Conservation (phyloP, 371 early-diverging fungal species). For the Catenaria anguillulae region DNA sequence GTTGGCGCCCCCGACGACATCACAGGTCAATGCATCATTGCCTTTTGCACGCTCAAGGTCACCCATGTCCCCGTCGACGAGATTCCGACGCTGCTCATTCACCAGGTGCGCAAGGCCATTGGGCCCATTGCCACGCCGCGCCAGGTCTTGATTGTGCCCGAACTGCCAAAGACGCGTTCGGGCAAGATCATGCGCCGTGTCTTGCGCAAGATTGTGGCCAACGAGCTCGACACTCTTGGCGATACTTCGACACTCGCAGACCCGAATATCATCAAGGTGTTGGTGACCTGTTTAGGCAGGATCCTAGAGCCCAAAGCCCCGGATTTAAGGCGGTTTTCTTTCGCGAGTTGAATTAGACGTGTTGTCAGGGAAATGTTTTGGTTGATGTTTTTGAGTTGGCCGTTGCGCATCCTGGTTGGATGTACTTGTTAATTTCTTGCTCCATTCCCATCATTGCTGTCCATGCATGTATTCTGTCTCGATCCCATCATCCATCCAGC, state of each 20-base stretch:
- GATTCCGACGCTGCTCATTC: constrained; percentile 44
- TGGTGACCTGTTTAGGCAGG: constrained; percentile 32
- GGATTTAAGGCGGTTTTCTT: no score
- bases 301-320: no score
- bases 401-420: no score
- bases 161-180: constrained; percentile 95
- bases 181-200: constrained; percentile 95
- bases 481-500: no score
- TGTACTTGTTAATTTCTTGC: no score
- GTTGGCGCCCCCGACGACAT: constrained; percentile 84
- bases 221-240: constrained; percentile 70
- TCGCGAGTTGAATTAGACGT: no score
- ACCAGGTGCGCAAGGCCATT: constrained; percentile 72
- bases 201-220: constrained; percentile 76
- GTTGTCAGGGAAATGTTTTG: no score
- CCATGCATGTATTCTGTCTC: no score
- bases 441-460: no score
- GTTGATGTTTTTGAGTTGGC: no score
- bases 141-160: constrained; percentile 59
- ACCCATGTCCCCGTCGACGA: constrained; percentile 18
- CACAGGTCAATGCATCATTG: constrained; percentile 73
- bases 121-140: constrained; percentile 93
- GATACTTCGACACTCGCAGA: constrained; percentile 84
- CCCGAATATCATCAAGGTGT: constrained; percentile 36
- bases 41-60: constrained; percentile 48